A percentile compares a stretch with the other conserved stretches of the same genome.
Conservation (phyloP, 805 yeast genomes). For the Groenewaldozyma tartarivorans region DNA sequence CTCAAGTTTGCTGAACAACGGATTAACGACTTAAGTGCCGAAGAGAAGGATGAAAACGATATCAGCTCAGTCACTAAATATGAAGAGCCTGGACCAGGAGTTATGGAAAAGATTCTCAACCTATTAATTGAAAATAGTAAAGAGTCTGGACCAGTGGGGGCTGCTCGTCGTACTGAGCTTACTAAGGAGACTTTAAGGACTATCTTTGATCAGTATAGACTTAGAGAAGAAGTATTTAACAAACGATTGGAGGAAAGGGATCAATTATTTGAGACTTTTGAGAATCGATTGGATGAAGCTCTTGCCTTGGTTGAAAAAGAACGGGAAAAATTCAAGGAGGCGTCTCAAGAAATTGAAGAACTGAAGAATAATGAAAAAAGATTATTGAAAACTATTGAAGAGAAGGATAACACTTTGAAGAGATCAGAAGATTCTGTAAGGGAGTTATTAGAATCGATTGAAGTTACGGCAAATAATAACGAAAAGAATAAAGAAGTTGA, state of each 20-base stretch:
- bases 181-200: neutral
- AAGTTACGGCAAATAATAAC: neutral
- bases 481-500: neutral
- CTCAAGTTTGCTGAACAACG: neutral
- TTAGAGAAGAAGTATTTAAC: neutral
- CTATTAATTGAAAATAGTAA: neutral
- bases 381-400: neutral
- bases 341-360: neutral
- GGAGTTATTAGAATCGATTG: neutral
- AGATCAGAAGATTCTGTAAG: neutral
- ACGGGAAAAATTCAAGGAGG: neutral
- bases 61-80: neutral
- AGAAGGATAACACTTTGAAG: neutral
- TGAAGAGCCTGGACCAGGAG: neutral
- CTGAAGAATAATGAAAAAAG: neutral
- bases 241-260: neutral
- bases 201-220: conserved; percentile 3
- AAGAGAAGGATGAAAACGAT: neutral
- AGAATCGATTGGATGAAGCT: neutral
- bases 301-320: neutral
- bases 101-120: neutral
- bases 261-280: neutral
- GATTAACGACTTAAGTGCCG: neutral
- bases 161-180: conserved; percentile 1
- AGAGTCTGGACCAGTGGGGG: conserved; percentile 5